Base-by-base conservation (phyloP, 2,329 filamentous ascomycete species). In the Sporothrix mexicana region DNA sequence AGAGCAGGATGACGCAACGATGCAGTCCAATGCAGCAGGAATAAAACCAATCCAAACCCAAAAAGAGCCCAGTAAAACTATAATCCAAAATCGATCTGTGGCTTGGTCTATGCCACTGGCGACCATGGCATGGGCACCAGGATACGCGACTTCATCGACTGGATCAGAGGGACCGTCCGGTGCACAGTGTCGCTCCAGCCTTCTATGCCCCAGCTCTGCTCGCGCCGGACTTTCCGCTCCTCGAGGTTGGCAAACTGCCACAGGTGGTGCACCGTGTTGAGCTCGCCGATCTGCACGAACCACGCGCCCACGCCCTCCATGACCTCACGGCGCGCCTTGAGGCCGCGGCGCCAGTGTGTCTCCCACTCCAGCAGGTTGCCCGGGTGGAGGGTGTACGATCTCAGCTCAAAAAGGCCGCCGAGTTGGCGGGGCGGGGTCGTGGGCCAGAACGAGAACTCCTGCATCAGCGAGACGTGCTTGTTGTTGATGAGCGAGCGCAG, bases 371-470 rank as follows among this genome's bases (percentile, higher is more conserved):
- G 88, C 59, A 99, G 87, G 81, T 98, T 98, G 57, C 96, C 96
- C 0, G 96, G 96, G 80, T 98, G 94, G 25, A 99, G 88, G 5
- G 94, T 98, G 85, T 99, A 99, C 1, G 96, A 98, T 70, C 96
- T 93, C 47, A 99, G 88, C 85, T 99, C 96, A 80, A 99, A 99
- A 57, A 99, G 83, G 62, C 96, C 96, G 72, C 96, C 96, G 0
- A 99, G 89, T 78, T 93, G 87, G 74, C 96, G 93, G 0, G 96
- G 96, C 5, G 95, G 88, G 0, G 94, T 95, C 2, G 96, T 99
- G 1, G 96, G 96, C 96, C 96, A 99, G 88, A 99, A 99, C 49
- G 95, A 97, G 84, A 99, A 99, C 82, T 99, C 96, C 82, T 99
- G 96, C 96, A 99, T 99, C 69, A 99, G 88, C 0, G 95, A 98